Evolutionary conservation across 306 rosid species (phyloP).

Genomic region (Prunus persica): Prunus_persica_NCBIv2 NC_034016.1:11132001-11132500

Average conservation of each 20-base stretch:
- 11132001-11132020: conserved; percentile 98
- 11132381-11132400: conserved; percentile 6
- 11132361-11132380: not conserved
- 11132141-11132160: conserved; percentile 74
- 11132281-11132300: conserved; percentile 48
- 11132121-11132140: conserved; percentile 26
- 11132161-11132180: conserved; percentile 98
- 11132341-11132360: not conserved
- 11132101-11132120: conserved; percentile 1
- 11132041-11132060: conserved; percentile 54
- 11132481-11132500: not conserved
- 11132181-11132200: conserved; percentile 94
- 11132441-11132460: not conserved
- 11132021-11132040: conserved; percentile 97
- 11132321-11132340: not conserved
- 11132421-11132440: not conserved
- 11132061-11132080: not conserved
- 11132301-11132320: conserved; percentile 4
- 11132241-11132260: conserved; percentile 84
- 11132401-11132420: conserved; percentile 3
- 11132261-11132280: conserved; percentile 51
- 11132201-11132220: conserved; percentile 95
- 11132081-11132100: conserved; percentile 12
- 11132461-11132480: conserved; percentile 17
- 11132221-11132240: conserved; percentile 95